phyloP scores from a whole-genome alignment of 495 filamentous ascomycete genomes.

The Lasiosphaeris hirsuta region DNA sequence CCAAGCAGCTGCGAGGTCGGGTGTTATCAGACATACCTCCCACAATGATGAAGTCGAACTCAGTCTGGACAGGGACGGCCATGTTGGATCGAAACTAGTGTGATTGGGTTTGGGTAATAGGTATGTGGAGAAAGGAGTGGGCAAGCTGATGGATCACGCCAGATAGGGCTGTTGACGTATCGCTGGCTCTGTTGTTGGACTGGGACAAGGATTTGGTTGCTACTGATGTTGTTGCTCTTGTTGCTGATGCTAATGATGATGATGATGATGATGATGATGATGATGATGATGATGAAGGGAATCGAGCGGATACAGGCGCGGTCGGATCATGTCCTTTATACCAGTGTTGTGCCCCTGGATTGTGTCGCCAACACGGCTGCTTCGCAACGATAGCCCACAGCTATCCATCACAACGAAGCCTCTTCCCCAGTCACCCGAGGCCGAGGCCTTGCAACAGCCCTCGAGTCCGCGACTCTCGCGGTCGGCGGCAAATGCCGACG shows the following conservation, averaged over 20 bases:
- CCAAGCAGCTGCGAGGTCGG: background rate
- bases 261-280: background rate
- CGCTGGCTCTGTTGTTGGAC: too few species aligned
- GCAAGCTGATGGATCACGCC: too few species aligned
- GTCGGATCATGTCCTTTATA: background rate
- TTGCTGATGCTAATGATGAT: background rate
- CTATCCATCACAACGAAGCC: background rate
- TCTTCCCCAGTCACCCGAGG: too few species aligned
- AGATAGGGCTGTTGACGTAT: too few species aligned
- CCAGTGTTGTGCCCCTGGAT: background rate
- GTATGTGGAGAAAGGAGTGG: too few species aligned
- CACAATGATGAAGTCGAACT: slow-evolving; percentile 47
- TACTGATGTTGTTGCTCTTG: background rate
- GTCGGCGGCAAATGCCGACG: too few species aligned
- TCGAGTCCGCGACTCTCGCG: too few species aligned
- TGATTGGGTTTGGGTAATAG: too few species aligned
- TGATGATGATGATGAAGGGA: background rate
- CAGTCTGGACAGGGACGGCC: slow-evolving; percentile 13
- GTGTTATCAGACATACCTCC: slow-evolving; percentile 24
- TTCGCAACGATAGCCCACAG: background rate
- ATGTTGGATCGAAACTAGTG: slow-evolving; percentile 12
- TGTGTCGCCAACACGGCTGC: too few species aligned
- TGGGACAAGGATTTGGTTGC: too few species aligned
- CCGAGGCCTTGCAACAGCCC: too few species aligned
- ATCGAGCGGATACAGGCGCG: background rate